Conservation (phyloP, 2,329 filamentous ascomycete genomes). For the Fusarium haematococcum region DNA sequence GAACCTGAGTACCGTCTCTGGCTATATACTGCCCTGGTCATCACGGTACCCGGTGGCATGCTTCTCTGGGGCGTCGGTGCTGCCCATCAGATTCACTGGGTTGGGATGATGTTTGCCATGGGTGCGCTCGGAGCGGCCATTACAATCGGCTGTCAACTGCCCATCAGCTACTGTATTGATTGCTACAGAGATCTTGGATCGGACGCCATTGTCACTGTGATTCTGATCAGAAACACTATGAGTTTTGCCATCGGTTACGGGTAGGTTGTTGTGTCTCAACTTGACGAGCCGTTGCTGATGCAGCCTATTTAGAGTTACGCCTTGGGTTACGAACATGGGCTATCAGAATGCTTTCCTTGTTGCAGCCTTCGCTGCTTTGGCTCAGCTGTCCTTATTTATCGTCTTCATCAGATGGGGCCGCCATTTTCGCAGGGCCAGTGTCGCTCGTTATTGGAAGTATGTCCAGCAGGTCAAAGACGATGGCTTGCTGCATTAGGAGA, state of each 20-base stretch:
- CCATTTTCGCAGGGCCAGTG: background rate
- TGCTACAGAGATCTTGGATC: conserved; percentile 52
- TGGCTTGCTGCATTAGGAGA: background rate
- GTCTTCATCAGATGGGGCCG: background rate
- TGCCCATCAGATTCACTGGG: conserved; percentile 53
- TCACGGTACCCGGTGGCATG: conserved; percentile 39
- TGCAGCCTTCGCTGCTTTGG: conserved; percentile 4
- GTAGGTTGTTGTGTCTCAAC: background rate
- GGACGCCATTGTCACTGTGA: conserved; percentile 52
- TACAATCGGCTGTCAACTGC: conserved; percentile 49
- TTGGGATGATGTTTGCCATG: conserved; percentile 55
- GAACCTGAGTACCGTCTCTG: conserved; percentile 56
- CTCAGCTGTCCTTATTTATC: background rate
- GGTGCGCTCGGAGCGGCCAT: conserved; percentile 46
- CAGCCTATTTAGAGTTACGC: conserved; percentile 5
- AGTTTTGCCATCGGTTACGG: conserved; percentile 47
- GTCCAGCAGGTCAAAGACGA: background rate
- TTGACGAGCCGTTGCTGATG: background rate
- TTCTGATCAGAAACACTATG: conserved; percentile 53
- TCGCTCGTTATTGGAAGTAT: background rate
- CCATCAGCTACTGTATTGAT: conserved; percentile 53
- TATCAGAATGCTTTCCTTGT: conserved; percentile 22
- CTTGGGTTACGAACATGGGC: conserved; percentile 22
- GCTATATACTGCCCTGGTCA: conserved; percentile 46
- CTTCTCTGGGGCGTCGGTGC: conserved; percentile 49